Evolutionary conservation across 148 eudicot species (phyloP).

Genomic region (Mesembryanthemum crystallinum): DNA sequence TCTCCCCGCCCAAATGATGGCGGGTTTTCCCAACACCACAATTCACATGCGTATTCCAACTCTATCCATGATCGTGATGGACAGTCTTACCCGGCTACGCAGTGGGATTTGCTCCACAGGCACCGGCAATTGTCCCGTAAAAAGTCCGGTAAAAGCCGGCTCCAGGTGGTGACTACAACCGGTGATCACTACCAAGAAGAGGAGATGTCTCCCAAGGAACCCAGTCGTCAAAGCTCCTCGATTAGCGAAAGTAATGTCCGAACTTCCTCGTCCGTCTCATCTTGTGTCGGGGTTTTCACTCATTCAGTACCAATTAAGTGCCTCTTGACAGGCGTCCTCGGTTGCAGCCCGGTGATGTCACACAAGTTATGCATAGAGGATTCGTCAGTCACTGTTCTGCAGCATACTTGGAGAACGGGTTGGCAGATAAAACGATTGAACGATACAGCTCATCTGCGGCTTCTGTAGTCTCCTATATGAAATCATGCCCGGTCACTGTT

Average conservation of each 20-base stretch:
- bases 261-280: slow-evolving; percentile 29
- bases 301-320: slow-evolving; percentile 85
- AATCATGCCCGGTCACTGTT: not conserved
- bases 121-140: slow-evolving; percentile 60
- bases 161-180: slow-evolving; percentile 75
- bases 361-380: slow-evolving; percentile 86
- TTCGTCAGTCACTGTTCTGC: slow-evolving; percentile 85
- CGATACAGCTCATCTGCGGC: slow-evolving; percentile 92
- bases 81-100: slow-evolving; percentile 40
- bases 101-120: slow-evolving; percentile 73
- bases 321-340: slow-evolving; percentile 79
- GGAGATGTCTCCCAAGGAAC: slow-evolving; percentile 76
- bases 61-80: slow-evolving; percentile 49
- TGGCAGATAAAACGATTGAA: slow-evolving; percentile 96
- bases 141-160: slow-evolving; percentile 96
- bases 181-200: slow-evolving; percentile 83
- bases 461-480: slow-evolving; percentile 37
- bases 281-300: slow-evolving; percentile 75
- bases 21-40: slow-evolving; percentile 47
- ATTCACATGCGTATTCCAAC: slow-evolving; percentile 36
- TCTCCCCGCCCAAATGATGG: slow-evolving; percentile 68
- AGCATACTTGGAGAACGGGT: slow-evolving; percentile 81
- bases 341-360: slow-evolving; percentile 73
- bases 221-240: slow-evolving; percentile 35
- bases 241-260: slow-evolving; percentile 38